Percentiles rank a stretch among this genome's conserved stretches.
Evolutionary conservation across 106 monocot species (phyloP).

Genomic region (Vanilla planifolia): DNA sequence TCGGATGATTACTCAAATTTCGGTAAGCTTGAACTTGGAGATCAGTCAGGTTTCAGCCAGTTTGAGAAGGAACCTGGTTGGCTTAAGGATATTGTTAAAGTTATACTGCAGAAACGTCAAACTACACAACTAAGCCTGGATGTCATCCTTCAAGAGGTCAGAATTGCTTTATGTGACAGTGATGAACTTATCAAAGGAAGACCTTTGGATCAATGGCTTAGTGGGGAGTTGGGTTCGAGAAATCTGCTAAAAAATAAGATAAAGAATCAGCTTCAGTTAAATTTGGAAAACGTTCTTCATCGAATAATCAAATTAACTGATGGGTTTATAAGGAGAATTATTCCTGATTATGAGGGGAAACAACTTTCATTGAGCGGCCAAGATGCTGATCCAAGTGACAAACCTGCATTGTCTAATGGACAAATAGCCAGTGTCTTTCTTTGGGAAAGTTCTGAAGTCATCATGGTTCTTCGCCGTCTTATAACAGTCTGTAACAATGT

Average conservation of each 20-base stretch:
- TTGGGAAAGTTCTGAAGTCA: conserved; percentile 51
- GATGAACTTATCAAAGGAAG: no score
- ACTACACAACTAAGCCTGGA: conserved; percentile 17
- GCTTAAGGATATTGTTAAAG: conserved; percentile 41
- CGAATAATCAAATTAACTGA: conserved; percentile 47
- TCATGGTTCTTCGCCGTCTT: conserved; percentile 34
- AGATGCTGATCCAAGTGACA: neutral
- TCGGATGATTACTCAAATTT: conserved; percentile 5
- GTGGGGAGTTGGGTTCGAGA: no score
- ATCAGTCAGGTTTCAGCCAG: neutral
- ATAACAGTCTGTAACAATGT: conserved; percentile 42
- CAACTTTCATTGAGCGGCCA: conserved; percentile 11
- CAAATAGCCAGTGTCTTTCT: conserved; percentile 33
- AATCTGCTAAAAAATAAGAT: neutral
- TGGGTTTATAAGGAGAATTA: conserved; percentile 31
- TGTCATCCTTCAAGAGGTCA: conserved; percentile 30
- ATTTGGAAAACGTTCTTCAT: conserved; percentile 24
- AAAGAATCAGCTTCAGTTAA: conserved; percentile 9
- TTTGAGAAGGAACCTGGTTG: conserved; percentile 30
- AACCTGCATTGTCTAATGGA: conserved; percentile 8
- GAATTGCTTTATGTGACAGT: conserved; percentile 11
- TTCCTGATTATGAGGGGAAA: conserved; percentile 3
- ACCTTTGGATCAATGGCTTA: no score
- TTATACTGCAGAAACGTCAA: conserved; percentile 32
- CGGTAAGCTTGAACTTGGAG: neutral